Percentiles rank a stretch among this genome's conserved stretches.
These are phyloP conservation scores for Leishmania mexicana DNA, from an alignment of 208 protist species.

Conservation along the genomic window DNA sequence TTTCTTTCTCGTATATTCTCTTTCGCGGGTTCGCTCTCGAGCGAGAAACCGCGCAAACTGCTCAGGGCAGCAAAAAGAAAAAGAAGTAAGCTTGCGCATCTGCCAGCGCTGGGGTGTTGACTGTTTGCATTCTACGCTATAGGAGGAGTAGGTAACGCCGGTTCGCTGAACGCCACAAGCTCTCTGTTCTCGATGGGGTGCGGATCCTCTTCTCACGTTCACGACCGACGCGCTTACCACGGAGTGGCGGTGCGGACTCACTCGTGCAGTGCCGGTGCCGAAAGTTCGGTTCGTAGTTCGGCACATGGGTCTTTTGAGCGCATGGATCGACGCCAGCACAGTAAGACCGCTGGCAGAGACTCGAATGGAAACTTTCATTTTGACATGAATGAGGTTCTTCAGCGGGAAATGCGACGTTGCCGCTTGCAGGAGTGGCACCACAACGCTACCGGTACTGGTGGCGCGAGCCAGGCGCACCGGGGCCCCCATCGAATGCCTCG, in stretches of 20 bases:
- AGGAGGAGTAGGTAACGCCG: not conserved
- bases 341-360: not conserved
- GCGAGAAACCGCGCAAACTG: not conserved
- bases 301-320: no score
- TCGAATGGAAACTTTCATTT: not conserved
- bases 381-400: constrained; percentile 8
- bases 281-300: not conserved
- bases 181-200: constrained; percentile 7
- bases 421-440: constrained; percentile 5
- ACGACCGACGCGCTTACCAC: constrained; percentile 18
- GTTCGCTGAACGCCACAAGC: not conserved
- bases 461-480: not conserved
- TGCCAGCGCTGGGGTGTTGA: not conserved
- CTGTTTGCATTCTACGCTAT: not conserved
- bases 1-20: not conserved
- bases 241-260: constrained; percentile 8
- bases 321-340: not conserved
- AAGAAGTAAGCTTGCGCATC: not conserved
- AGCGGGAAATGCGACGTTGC: constrained; percentile 7
- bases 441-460: not conserved
- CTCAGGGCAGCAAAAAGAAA: not conserved
- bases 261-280: not conserved
- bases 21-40: not conserved
- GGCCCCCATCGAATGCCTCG: not conserved
- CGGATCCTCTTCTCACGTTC: constrained; percentile 10